Conservation (phyloP, 345 rosid genomes). For the Salix exigua region DNA sequence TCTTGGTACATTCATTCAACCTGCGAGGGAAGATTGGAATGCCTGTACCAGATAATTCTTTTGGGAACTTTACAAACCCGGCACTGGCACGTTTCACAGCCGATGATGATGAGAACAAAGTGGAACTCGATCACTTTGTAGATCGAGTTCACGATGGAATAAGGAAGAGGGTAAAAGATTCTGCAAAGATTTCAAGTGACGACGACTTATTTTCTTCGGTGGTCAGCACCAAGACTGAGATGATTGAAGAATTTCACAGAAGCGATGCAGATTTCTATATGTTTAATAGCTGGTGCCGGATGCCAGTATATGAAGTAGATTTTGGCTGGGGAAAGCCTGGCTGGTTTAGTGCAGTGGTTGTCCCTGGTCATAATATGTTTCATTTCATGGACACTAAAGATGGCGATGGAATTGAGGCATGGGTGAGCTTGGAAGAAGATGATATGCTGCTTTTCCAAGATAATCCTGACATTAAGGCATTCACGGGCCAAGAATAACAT, state of each 20-base stretch:
- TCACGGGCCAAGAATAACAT: neutral
- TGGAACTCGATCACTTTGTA: neutral
- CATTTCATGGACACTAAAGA: neutral
- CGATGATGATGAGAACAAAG: neutral
- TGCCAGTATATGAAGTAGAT: neutral
- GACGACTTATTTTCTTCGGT: neutral
- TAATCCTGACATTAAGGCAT: neutral
- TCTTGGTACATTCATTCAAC: neutral
- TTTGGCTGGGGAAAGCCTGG: neutral
- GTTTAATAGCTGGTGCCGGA: neutral
- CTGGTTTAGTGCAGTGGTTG: neutral
- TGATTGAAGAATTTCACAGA: neutral
- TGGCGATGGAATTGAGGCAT: neutral
- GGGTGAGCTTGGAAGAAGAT: neutral
- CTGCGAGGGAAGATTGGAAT: neutral
- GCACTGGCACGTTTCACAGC: neutral
- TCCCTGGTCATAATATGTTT: neutral
- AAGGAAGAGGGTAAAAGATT: neutral
- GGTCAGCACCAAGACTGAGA: neutral
- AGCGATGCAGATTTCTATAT: neutral
- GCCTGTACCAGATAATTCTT: neutral
- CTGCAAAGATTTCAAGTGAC: neutral
- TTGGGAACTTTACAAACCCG: neutral
- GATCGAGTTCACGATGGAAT: neutral
- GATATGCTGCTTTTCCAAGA: neutral